Evolutionary conservation across 2,329 filamentous ascomycete species (phyloP), one percentile per base, ranked within the genome.

Genomic region (Helicocarpus griseus): DNA sequence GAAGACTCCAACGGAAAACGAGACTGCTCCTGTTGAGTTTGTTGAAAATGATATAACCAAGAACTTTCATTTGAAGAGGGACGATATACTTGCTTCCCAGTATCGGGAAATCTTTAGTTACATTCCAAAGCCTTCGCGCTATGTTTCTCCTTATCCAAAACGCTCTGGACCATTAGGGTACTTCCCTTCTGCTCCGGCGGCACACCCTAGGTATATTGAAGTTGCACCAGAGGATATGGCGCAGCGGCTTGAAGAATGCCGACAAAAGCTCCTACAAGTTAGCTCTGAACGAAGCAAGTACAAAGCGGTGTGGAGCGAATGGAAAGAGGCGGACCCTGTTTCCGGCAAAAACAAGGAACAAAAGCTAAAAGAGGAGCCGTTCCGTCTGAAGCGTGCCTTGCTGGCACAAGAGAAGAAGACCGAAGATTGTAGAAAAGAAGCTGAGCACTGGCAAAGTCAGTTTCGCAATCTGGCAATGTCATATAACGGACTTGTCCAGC

Each of bases 61-160:
- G 33, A 50, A 57, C 36, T 64, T 65, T 31, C 51, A 52, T 41
- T 49, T 63, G 24, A 26, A 54, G 26, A 39, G 54, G 13, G 51
- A 56, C 8, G 58, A 66, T 53, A n/a, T 65, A 3, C 28, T 60
- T 40, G 50, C 59, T 5, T 61, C 48, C 38, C 52, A 58, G 14
- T 52, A 43, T 24, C 60, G 61, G 21, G 63, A 66, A 47, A 51
- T 57, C 19, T 50, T 63, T 45, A 54, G 57, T 38, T 56, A 54
- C 11, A 52, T 62, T 9, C 36, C 50, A 11, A 49, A 57, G 26
- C 48, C 56, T 33, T 55, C 55, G 2, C 51, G 61, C 26, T 65
- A 66, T 46, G 49, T 61, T 5, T 68, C 65, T 1, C 66, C 66
- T 6, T 69, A 68, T 52, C 63, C 63, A 14, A 48, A 43, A 17